Conservation (phyloP, 257 asterid species). For the Galeopsis tetrahit region DNA sequence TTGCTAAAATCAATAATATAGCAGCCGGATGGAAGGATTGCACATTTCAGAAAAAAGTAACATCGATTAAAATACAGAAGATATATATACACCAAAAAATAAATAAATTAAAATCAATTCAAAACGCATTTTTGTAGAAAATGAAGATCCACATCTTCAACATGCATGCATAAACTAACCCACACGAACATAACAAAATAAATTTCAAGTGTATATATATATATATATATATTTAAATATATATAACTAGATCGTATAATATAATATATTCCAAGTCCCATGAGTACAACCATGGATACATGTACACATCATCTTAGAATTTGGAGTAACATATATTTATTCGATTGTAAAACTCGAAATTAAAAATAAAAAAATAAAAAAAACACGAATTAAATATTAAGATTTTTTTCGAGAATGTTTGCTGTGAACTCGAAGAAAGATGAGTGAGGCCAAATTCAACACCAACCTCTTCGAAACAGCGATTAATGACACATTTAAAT, state of each 20-base stretch:
- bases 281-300: too few relatives aligned
- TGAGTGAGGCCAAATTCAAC: not conserved
- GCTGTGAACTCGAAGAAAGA: constrained; percentile 37
- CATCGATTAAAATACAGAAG: not conserved
- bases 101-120: not conserved
- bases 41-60: constrained; percentile 21
- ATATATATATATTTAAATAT: too few relatives aligned
- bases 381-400: too few relatives aligned
- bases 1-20: constrained; percentile 32
- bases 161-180: not conserved
- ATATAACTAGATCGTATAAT: too few relatives aligned
- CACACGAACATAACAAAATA: not conserved
- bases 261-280: not conserved
- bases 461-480: constrained; percentile 36
- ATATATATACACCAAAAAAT: too few relatives aligned
- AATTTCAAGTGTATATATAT: not conserved
- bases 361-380: too few relatives aligned
- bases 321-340: too few relatives aligned
- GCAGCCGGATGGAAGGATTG: constrained; percentile 57
- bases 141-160: not conserved
- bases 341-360: too few relatives aligned
- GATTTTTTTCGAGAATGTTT: constrained; percentile 10
- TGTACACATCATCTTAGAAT: not conserved
- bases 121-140: not conserved
- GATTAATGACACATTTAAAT: constrained; percentile 27